Evolutionary conservation across 352 stramenopile genomes (phyloP).

Genomic region (Saprolegnia parasitica): DNA sequence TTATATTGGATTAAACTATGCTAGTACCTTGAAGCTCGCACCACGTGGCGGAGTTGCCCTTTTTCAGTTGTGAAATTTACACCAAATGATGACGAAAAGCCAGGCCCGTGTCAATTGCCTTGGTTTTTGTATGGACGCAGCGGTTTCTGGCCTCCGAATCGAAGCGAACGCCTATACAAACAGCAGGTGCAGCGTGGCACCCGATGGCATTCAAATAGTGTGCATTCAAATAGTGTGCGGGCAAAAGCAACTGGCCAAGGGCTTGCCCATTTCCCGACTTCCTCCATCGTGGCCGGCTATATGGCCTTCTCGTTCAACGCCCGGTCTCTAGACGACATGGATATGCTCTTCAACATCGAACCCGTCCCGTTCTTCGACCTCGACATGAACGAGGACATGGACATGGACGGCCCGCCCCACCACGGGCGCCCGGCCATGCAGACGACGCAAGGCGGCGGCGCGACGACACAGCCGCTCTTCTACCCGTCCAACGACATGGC

Average conservation of each 20-base stretch:
- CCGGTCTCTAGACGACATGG: constrained; percentile 20
- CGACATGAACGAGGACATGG: constrained; percentile 24
- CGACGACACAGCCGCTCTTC: background rate
- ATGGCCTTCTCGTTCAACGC: constrained; percentile 27
- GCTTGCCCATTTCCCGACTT: constrained; percentile 14
- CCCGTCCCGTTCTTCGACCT: constrained; percentile 26
- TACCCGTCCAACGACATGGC: background rate
- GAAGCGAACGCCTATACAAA: no score
- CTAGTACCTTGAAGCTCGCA: background rate
- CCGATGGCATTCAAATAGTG: no score
- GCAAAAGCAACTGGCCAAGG: background rate
- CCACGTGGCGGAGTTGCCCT: background rate
- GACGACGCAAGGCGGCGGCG: background rate
- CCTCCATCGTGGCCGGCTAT: background rate
- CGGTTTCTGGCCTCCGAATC: no score
- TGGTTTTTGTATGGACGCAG: no score
- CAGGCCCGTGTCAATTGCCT: no score
- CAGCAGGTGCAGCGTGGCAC: no score
- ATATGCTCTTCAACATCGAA: constrained; percentile 29
- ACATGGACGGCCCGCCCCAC: constrained; percentile 9
- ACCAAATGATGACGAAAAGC: no score
- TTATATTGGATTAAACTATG: no score
- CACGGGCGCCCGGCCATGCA: background rate
- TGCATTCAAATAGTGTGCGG: no score
- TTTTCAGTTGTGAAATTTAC: no score